Conservation (phyloP, 2,329 filamentous ascomycete genomes). For the Phaeosphaeriaceae sp. region DNA sequence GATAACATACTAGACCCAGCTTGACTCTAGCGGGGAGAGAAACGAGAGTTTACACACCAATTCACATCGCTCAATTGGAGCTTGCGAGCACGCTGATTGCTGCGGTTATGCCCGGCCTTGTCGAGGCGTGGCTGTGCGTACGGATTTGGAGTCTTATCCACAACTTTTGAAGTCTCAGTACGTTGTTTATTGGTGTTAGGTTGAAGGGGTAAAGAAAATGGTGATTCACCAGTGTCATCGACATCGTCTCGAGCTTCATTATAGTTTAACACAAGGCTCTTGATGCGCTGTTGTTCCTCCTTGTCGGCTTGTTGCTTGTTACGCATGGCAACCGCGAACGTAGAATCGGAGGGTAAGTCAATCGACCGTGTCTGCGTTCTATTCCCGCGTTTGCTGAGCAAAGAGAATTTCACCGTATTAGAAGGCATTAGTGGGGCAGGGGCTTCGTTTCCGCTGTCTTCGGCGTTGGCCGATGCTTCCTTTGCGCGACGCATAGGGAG, state of each 20-base stretch:
- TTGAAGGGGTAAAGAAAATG: constrained; percentile 50
- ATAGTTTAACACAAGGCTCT: constrained; percentile 95
- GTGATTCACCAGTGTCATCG: constrained; percentile 73
- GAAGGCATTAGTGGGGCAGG: constrained; percentile 43
- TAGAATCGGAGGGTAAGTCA: constrained; percentile 87
- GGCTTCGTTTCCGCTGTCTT: constrained; percentile 51
- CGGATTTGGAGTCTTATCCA: constrained; percentile 51
- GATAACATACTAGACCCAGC: constrained; percentile 11
- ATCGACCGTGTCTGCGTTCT: constrained; percentile 94
- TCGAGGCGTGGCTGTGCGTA: constrained; percentile 58
- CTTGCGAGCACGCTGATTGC: constrained; percentile 83
- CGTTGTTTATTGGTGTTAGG: constrained; percentile 58
- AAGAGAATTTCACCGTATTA: constrained; percentile 90
- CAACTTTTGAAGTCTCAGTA: constrained; percentile 46
- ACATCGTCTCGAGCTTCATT: constrained; percentile 79
- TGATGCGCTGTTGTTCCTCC: constrained; percentile 98
- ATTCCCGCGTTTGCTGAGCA: constrained; percentile 95
- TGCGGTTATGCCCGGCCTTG: constrained; percentile 68
- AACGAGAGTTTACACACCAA: constrained; percentile 66
- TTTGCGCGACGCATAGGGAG: constrained; percentile 82
- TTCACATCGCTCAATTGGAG: constrained; percentile 96
- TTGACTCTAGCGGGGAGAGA: constrained; percentile 22
- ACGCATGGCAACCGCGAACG: constrained; percentile 94
- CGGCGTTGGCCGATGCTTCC: constrained; percentile 56
- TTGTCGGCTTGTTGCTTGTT: constrained; percentile 92